Percentiles rank a stretch among this genome's conserved stretches.
Evolutionary conservation across 2,329 filamentous ascomycete genomes (phyloP).

Genomic region (Drechslerella dactyloides): DNA sequence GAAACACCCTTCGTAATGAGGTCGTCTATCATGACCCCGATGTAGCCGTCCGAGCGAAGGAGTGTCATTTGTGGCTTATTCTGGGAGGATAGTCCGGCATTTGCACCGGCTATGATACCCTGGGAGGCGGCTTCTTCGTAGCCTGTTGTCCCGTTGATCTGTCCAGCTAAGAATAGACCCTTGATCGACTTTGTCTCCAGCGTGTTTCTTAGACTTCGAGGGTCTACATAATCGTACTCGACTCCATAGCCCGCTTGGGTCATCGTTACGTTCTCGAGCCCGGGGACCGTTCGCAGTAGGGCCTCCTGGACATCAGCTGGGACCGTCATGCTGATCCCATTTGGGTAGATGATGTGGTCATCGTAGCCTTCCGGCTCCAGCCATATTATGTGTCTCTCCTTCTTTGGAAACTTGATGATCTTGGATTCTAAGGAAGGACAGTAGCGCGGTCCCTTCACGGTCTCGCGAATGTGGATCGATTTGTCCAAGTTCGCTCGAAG

Average conservation of each 20-base stretch:
- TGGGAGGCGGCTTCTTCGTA: constrained; percentile 98
- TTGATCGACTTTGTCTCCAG: constrained; percentile 91
- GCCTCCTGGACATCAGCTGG: constrained; percentile 84
- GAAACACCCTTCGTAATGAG: constrained; percentile 95
- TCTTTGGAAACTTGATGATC: constrained; percentile 83
- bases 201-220: constrained; percentile 82
- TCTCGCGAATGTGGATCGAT: constrained; percentile 93
- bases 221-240: constrained; percentile 98
- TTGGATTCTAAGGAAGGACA: constrained; percentile 96
- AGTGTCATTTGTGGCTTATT: constrained; percentile 71
- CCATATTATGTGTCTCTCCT: constrained; percentile 87
- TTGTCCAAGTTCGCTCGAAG: constrained; percentile 91
- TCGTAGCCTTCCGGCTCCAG: constrained; percentile 95
- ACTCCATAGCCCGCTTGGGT: constrained; percentile 95
- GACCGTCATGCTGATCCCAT: constrained; percentile 96
- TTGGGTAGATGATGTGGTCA: constrained; percentile 89
- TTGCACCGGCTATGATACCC: constrained; percentile 89
- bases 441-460: constrained; percentile 90
- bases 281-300: constrained; percentile 83
- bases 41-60: constrained; percentile 86
- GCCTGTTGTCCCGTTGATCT: constrained; percentile 97
- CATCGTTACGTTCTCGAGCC: constrained; percentile 88
- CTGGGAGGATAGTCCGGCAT: constrained; percentile 81
- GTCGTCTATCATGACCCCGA: constrained; percentile 98
- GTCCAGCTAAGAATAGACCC: constrained; percentile 89